Evolutionary conservation across 2,329 filamentous ascomycete species (phyloP), one percentile per base, ranked within the genome.

Genomic region (Fusarium cicatricum): DNA sequence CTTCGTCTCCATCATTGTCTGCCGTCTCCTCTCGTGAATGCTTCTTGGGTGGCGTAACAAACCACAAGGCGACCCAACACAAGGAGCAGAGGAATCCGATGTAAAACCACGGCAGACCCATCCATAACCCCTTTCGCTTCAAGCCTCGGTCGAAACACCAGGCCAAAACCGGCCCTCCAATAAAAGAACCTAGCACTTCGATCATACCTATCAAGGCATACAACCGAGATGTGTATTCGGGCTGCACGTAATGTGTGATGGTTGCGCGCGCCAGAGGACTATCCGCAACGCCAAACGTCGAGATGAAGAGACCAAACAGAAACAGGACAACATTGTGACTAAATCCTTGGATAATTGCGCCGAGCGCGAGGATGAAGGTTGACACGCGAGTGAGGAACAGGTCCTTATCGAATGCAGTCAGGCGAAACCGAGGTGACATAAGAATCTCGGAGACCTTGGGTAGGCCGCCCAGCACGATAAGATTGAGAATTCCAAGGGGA

Each of bases 131-230:
- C 50, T 71, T 74, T 44, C 46, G 64, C 41, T 71, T 67, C 58
- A 78, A 34, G 0, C 77, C 76, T 11, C 64, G 46, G 5, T 73
- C 71, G 45, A 79, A 79, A 17, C 67, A 72, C 67, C 71, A 73
- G 0, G 77, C 77, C 37, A 78, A 49, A 8, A 73, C 73, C 0
- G 77, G 77, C 1, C 73, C 75, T n/a, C 71, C 77, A 6, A 77
- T 69, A 21, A 78, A 76, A 0, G 74, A 71, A 0, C 77, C 77
- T 8, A 72, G 33, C 5, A 76, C 72, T 55, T 78, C 77, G 3
- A 71, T 65, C 62, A 77, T 78, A 51, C 73, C 71, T 31, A 77
- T 72, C 52, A 79, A 63, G 2, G 76, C 76, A 55, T 78, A 78
- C 3, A 79, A 58, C 19, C 76, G 70, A 28, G 77, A 78, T 2